These are phyloP conservation scores for Boletus semigastroideus DNA, from an alignment of 1,284 basidiomycete genomes.

Conservation along the genomic window DNA sequence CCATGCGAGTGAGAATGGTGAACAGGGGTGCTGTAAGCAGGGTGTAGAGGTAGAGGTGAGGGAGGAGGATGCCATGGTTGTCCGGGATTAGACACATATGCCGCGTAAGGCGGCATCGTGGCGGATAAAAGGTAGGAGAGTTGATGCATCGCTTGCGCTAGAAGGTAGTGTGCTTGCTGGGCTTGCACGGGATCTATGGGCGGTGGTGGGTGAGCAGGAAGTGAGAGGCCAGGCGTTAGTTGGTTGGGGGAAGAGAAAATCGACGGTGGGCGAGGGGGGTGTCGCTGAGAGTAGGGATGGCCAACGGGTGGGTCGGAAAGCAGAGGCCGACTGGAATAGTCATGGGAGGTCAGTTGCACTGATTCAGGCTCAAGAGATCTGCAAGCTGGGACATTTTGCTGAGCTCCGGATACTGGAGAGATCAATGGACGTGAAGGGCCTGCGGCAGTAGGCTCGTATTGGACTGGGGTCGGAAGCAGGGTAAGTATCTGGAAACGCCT, in stretches of 20 bases:
- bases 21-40: conserved; percentile 15
- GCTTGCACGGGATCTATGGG: conserved; percentile 29
- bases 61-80: conserved; percentile 23
- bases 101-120: conserved; percentile 28
- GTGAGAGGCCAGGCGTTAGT: conserved; percentile 7
- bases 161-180: conserved; percentile 33
- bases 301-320: conserved; percentile 3
- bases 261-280: conserved; percentile 16
- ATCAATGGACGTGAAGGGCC: conserved; percentile 10
- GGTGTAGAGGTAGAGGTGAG: conserved; percentile 1
- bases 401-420: conserved; percentile 11
- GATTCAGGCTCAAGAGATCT: conserved; percentile 10
- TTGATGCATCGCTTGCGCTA: conserved; percentile 35
- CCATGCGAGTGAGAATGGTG: conserved; percentile 10
- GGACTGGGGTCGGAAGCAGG: conserved; percentile 7
- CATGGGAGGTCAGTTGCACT: not conserved
- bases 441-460: conserved; percentile 2
- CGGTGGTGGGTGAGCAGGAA: conserved; percentile 14
- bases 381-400: conserved; percentile 2
- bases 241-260: conserved; percentile 15
- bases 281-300: conserved; percentile 15
- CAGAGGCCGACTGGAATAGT: not conserved
- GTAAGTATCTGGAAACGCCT: conserved; percentile 9
- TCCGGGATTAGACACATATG: conserved; percentile 15
- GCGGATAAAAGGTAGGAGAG: conserved; percentile 32